These are phyloP conservation scores for Pulveroboletus sp. DNA, from an alignment of 768 basidiomycete species.

Conservation along the genomic window DNA sequence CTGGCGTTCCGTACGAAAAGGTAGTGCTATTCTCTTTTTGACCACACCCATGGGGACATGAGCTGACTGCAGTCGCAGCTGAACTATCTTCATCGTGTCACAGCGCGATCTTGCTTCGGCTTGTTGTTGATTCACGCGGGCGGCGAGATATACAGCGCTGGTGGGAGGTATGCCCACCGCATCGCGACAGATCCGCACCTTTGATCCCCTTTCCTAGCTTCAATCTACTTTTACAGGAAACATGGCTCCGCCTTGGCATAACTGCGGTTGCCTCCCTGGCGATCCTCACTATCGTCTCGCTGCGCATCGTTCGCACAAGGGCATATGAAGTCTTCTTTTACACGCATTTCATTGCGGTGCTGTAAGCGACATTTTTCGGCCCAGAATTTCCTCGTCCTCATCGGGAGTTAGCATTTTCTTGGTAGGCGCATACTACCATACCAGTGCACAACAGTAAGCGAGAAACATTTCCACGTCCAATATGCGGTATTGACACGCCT, in stretches of 20 bases:
- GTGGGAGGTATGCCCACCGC: constrained; percentile 1
- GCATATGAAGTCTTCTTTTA: constrained; percentile 52
- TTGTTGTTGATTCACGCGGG: constrained; percentile 47
- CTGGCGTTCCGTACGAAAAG: constrained; percentile 27
- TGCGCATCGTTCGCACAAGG: constrained; percentile 43
- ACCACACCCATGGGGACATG: neutral
- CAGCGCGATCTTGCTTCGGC: constrained; percentile 42
- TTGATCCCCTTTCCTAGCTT: constrained; percentile 2
- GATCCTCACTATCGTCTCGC: constrained; percentile 42
- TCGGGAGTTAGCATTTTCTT: constrained; percentile 29
- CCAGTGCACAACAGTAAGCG: constrained; percentile 15
- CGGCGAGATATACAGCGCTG: constrained; percentile 3
- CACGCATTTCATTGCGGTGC: constrained; percentile 40
- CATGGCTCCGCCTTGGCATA: constrained; percentile 32
- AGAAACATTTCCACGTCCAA: neutral
- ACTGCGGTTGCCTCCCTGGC: constrained; percentile 37
- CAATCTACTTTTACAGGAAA: neutral
- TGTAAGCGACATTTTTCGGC: constrained; percentile 28
- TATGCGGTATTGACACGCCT: neutral
- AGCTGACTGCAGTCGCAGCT: constrained; percentile 24
- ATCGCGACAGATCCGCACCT: neutral
- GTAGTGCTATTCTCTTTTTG: constrained; percentile 1
- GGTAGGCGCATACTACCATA: constrained; percentile 40
- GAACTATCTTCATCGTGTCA: constrained; percentile 44
- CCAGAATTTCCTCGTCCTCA: neutral